Conservation (phyloP, 75 land plant species). For the Picea glauca region DNA sequence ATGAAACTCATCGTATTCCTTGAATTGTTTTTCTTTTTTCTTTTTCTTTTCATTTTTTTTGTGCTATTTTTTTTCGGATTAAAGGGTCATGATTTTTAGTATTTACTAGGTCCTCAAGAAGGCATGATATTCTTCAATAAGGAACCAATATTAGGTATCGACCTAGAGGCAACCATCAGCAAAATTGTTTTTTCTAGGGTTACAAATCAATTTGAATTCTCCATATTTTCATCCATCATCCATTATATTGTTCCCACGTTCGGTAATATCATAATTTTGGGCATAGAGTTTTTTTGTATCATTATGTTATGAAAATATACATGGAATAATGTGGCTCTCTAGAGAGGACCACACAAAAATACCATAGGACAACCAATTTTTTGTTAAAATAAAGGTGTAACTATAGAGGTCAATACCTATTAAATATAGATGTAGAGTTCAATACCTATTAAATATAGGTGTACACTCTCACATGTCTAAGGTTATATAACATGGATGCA, state of each 20-base stretch:
- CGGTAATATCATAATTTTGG: background rate
- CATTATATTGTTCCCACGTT: too few relatives aligned
- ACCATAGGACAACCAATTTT: constrained; percentile 88
- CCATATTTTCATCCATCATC: background rate
- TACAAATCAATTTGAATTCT: constrained; percentile 53
- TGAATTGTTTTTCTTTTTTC: too few relatives aligned
- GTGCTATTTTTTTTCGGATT: background rate
- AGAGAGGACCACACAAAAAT: constrained; percentile 99
- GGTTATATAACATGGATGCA: background rate
- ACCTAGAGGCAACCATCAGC: constrained; percentile 76
- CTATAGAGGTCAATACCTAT: constrained; percentile 69
- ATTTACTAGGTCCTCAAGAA: constrained; percentile 87
- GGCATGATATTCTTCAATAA: constrained; percentile 95
- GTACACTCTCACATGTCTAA: background rate
- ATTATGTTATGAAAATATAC: background rate
- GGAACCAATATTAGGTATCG: constrained; percentile 68
- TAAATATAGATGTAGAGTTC: constrained; percentile 71
- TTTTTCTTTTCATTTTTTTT: background rate
- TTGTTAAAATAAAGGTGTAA: constrained; percentile 65
- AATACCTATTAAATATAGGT: constrained; percentile 76
- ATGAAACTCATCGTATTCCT: too few relatives aligned
- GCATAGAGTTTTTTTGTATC: background rate
- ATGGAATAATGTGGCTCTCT: constrained; percentile 4
- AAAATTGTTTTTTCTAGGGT: constrained; percentile 88
- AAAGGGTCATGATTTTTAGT: constrained; percentile 28